phyloP scores from a whole-genome alignment of 1,284 basidiomycete species.

The Omphalotus olearius region DNA sequence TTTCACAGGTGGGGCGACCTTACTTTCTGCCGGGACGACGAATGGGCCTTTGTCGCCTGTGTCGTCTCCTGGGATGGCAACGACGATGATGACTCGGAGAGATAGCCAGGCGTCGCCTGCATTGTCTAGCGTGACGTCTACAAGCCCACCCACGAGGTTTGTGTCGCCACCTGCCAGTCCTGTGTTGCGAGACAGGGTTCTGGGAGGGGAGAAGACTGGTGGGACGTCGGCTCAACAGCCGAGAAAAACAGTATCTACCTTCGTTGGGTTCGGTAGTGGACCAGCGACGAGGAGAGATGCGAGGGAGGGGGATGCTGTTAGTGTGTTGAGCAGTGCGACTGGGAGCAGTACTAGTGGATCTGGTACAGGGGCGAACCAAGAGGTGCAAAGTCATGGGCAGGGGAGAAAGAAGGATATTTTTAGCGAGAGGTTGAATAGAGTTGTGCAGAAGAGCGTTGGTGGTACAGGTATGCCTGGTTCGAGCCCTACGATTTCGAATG shows the following conservation, averaged over 20 bases:
- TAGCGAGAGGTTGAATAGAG: conserved; percentile 34
- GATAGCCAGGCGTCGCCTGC: not conserved
- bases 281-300: conserved; percentile 12
- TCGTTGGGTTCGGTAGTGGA: not conserved
- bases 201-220: not conserved
- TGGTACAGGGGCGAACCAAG: too few relatives aligned
- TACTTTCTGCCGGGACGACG: conserved; percentile 21
- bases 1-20: conserved; percentile 35
- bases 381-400: not conserved
- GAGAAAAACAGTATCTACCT: not conserved
- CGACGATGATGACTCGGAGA: not conserved
- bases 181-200: not conserved
- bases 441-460: conserved; percentile 23
- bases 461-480: not conserved
- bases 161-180: conserved; percentile 19
- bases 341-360: conserved; percentile 13
- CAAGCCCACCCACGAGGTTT: conserved; percentile 34
- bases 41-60: conserved; percentile 9
- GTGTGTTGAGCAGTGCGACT: conserved; percentile 5
- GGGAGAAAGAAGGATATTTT: conserved; percentile 29
- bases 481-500: not conserved
- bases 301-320: conserved; percentile 18
- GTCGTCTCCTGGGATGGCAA: conserved; percentile 13
- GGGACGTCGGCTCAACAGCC: conserved; percentile 1
- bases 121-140: conserved; percentile 20